These are phyloP conservation scores for Chernovozyma sophiae-reginae DNA, from an alignment of 1,139 yeast genomes.

Conservation along the genomic window DNA sequence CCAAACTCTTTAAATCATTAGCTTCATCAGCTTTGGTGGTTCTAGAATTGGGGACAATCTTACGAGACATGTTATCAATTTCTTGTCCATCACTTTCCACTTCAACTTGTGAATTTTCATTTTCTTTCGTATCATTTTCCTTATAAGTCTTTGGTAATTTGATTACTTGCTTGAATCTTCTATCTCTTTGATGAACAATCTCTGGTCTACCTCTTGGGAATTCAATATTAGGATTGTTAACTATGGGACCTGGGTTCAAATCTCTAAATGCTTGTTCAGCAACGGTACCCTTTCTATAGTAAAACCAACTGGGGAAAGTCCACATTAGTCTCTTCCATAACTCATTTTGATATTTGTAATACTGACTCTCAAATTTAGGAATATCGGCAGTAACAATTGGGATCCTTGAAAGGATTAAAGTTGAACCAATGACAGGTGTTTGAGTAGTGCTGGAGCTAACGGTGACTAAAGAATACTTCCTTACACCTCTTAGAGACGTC, in stretches of 20 bases:
- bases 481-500: background rate
- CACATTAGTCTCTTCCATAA: slow-evolving; percentile 90
- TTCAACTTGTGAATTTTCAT: slow-evolving; percentile 13
- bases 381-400: slow-evolving; percentile 83
- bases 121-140: slow-evolving; percentile 25
- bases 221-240: slow-evolving; percentile 69
- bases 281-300: slow-evolving; percentile 85
- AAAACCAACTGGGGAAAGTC: slow-evolving; percentile 94
- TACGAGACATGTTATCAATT: slow-evolving; percentile 58
- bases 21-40: slow-evolving; percentile 68
- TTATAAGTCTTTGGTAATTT: slow-evolving; percentile 59
- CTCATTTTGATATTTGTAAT: slow-evolving; percentile 79
- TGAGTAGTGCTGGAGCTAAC: no score
- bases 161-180: slow-evolving; percentile 75
- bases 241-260: slow-evolving; percentile 72
- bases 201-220: slow-evolving; percentile 85
- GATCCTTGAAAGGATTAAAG: slow-evolving; percentile 68
- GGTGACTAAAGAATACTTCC: no score
- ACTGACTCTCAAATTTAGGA: slow-evolving; percentile 67
- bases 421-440: slow-evolving; percentile 22
- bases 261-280: slow-evolving; percentile 78
- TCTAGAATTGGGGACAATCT: slow-evolving; percentile 69
- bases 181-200: slow-evolving; percentile 81
- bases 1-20: slow-evolving; percentile 64
- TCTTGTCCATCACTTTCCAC: slow-evolving; percentile 35